phyloP scores from a whole-genome alignment of 2,329 filamentous ascomycete species.

The Dactylellina parvicollis region DNA sequence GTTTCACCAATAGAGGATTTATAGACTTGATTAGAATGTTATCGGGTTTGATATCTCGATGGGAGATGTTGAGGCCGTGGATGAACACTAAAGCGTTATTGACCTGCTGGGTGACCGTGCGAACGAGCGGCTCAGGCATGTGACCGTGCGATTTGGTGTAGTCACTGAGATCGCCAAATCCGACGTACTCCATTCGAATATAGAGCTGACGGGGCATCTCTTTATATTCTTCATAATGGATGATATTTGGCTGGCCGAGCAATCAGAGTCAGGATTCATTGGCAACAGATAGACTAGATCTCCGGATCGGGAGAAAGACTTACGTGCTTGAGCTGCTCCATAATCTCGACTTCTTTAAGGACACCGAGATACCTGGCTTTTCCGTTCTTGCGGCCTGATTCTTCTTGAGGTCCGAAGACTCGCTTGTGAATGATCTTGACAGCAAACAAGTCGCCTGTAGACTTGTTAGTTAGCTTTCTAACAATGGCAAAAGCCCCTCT shows the following conservation, averaged over 20 bases:
- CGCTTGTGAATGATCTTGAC: conserved; percentile 96
- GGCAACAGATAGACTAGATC: conserved; percentile 8
- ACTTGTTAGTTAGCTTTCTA: conserved; percentile 86
- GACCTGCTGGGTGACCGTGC: conserved; percentile 78
- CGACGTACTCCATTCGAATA: conserved; percentile 96
- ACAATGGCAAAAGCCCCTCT: conserved; percentile 96
- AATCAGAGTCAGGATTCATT: conserved; percentile 42
- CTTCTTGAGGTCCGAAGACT: conserved; percentile 67
- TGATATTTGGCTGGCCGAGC: conserved; percentile 76
- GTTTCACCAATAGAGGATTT: conserved; percentile 81
- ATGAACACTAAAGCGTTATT: conserved; percentile 85
- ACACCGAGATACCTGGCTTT: conserved; percentile 63
- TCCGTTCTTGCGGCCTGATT: conserved; percentile 48
- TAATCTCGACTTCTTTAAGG: conserved; percentile 96
- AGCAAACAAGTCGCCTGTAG: conserved; percentile 82
- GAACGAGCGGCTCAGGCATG: conserved; percentile 75
- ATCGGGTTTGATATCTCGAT: conserved; percentile 98
- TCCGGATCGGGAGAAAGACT: conserved; percentile 60
- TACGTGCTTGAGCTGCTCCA: conserved; percentile 84
- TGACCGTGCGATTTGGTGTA: conserved; percentile 71
- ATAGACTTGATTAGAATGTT: conserved; percentile 86
- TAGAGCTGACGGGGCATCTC: conserved; percentile 83
- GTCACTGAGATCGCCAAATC: conserved; percentile 81
- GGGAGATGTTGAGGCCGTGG: conserved; percentile 87
- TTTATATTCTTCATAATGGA: conserved; percentile 87